Percentiles rank a stretch among this genome's conserved stretches.
phyloP scores from a whole-genome alignment of 208 protist species.

The Angomonas deanei region DNA sequence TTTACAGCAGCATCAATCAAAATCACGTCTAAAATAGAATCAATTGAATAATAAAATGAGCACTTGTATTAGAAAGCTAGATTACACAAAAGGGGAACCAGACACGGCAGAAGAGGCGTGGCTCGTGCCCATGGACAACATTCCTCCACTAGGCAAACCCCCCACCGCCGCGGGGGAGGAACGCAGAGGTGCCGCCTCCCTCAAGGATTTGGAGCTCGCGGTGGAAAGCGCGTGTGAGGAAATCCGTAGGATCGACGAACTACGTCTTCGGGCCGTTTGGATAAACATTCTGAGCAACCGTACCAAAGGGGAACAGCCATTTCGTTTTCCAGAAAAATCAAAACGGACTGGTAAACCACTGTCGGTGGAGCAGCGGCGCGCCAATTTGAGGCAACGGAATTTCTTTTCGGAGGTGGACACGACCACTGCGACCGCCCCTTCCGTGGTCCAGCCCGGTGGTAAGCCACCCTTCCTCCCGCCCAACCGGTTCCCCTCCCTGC shows the following conservation, averaged over 20 bases:
- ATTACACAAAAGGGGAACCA: background rate
- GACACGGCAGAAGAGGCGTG: background rate
- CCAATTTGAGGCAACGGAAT: background rate
- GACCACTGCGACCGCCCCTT: no score
- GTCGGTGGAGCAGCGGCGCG: background rate
- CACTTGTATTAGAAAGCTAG: constrained; percentile 15
- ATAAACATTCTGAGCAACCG: constrained; percentile 1
- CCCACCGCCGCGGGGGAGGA: no score
- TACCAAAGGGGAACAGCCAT: no score
- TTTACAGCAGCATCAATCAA: no score
- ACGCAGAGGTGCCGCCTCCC: no score
- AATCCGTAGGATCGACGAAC: background rate
- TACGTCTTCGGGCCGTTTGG: background rate
- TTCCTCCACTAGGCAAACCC: no score
- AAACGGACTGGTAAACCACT: background rate
- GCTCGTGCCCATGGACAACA: no score
- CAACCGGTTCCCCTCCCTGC: constrained; percentile 22
- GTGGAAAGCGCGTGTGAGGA: background rate
- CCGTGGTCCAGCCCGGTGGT: background rate
- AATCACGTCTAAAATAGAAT: constrained; percentile 8
- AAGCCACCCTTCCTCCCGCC: constrained; percentile 19
- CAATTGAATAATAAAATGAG: background rate
- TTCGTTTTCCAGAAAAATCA: no score
- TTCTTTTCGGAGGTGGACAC: no score
- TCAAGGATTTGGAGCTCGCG: background rate